Evolutionary conservation across 2,329 filamentous ascomycete genomes (phyloP), one percentile per base, ranked within the genome.

Genomic region (Knoxdaviesia capensis): DNA sequence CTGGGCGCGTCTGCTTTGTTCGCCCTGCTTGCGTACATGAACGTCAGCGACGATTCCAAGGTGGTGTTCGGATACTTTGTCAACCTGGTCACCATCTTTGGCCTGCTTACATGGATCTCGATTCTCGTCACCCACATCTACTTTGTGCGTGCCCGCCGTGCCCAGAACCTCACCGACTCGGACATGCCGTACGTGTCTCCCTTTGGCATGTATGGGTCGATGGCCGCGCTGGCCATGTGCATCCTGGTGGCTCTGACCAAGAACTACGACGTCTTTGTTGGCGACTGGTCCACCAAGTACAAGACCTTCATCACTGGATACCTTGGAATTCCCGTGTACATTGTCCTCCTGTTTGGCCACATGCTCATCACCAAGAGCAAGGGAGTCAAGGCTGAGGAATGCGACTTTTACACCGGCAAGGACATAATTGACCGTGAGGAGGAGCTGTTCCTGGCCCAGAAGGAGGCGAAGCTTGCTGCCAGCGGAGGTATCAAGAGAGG

Each of bases 251-350:
- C 79, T 2, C 54, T 92, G 41, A 88, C 83, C 53, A 92, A 90
- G 69, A 87, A 85, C 65, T 90, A 75, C 59, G 66, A 71, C 43
- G 77, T 80, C 45, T 90, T 90, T 57, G 64, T 73, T 47, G 55
- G 50, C 52, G 61, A 49, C 64, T 45, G 46, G 31, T 50, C 56
- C 44, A 66, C 65, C 42, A 63, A 63, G 41, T 80, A 80, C 64
- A 76, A 80, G 63, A 77, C 71, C 51, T 86, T 87, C 59, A 72
- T 87, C 56, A 84, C 78, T 0, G 78, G 77, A 30, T 86, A 86
- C 56, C 62, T 80, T 6, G 81, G 80, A 41, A 85, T 87, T 49
- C 81, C 81, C 1, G 57, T 87, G 28, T 87, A 84, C 56, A 57
- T 86, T 11, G 61, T 68, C 29, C 65, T 81, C 54, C 72, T 85